Conservation (phyloP, 257 asterid species). For the Orobanche coerulescens region DNA sequence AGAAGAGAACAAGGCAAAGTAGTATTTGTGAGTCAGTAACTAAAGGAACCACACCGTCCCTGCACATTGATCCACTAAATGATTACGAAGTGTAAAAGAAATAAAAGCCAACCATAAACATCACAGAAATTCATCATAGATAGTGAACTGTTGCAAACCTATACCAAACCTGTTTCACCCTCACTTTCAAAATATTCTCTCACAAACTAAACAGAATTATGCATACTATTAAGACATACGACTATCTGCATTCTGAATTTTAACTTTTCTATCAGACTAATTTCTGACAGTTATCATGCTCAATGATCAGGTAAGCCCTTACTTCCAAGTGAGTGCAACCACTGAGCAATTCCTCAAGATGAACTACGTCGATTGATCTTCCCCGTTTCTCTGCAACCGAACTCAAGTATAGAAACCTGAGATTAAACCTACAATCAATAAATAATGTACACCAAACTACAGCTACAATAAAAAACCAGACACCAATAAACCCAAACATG, state of each 20-base stretch:
- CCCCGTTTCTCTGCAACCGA: conserved; percentile 86
- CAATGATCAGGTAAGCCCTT: conserved; percentile 36
- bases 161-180: background rate
- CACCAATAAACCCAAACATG: background rate
- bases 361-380: conserved; percentile 65
- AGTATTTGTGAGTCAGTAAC: background rate
- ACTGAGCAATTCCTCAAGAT: conserved; percentile 77
- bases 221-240: background rate
- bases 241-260: background rate
- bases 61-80: no score
- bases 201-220: background rate
- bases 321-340: conserved; percentile 97
- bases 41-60: background rate
- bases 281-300: conserved; percentile 4
- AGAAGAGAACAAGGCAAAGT: background rate
- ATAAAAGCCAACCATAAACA: background rate
- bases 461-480: conserved; percentile 1
- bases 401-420: conserved; percentile 86
- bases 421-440: conserved; percentile 24
- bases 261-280: background rate
- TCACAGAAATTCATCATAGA: background rate
- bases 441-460: background rate
- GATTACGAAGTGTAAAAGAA: background rate
- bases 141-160: background rate
- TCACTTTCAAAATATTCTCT: background rate